Evolutionary conservation across 148 eudicot species (phyloP).

Genomic region (Persicaria tinctoria): DNA sequence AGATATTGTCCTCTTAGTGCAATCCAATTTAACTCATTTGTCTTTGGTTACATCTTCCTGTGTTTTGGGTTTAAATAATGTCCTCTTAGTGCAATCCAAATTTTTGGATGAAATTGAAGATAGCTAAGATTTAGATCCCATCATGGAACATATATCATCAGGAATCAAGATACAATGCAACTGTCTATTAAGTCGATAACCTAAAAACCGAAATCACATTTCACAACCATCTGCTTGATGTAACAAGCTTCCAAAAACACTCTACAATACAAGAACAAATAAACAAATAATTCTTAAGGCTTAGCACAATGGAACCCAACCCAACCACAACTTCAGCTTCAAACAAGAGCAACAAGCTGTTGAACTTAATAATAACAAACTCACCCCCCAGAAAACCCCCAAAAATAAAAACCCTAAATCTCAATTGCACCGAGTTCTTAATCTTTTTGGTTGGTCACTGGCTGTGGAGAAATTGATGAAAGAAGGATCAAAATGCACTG

Average conservation of each 20-base stretch:
- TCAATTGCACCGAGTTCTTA: background rate
- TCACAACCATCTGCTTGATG: slow-evolving; percentile 2
- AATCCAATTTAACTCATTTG: no score
- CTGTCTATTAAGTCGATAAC: background rate
- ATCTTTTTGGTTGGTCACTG: background rate
- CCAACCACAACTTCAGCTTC: background rate
- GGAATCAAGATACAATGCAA: background rate
- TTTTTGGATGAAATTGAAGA: no score
- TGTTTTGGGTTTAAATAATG: no score
- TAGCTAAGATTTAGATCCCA: no score
- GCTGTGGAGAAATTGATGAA: slow-evolving; percentile 24
- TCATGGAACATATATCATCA: background rate
- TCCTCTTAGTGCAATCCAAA: no score
- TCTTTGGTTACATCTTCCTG: no score
- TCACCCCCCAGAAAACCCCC: background rate
- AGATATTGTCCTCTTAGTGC: no score
- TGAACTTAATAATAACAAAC: background rate
- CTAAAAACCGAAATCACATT: background rate
- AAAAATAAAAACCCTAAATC: background rate
- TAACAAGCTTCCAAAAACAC: slow-evolving; percentile 9
- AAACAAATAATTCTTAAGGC: slow-evolving; percentile 3
- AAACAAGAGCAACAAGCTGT: slow-evolving; percentile 5
- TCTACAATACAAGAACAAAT: slow-evolving; percentile 10
- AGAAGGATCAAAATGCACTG: slow-evolving; percentile 32
- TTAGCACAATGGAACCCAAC: background rate